Percentiles rank a stretch among this genome's conserved stretches.
Conservation (phyloP, 1,284 basidiomycete genomes). For the Pseudozyma sp. region DNA sequence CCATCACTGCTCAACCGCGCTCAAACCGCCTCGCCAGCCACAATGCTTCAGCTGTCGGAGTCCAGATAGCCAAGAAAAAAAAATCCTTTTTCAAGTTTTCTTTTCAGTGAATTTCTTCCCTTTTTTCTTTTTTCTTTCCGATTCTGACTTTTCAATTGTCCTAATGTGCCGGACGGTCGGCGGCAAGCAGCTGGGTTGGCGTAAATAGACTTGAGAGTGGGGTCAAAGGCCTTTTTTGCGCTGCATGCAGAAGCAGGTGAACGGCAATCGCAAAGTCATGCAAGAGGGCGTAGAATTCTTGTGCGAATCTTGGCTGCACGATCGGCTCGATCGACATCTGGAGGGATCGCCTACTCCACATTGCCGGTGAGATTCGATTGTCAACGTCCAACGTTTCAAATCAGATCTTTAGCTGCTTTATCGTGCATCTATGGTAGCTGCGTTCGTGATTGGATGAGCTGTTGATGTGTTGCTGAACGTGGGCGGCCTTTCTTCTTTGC, state of each 20-base stretch:
- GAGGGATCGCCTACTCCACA: too few relatives aligned
- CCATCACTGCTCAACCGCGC: neutral
- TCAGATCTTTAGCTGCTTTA: too few relatives aligned
- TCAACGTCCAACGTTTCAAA: neutral
- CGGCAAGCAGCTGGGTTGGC: too few relatives aligned
- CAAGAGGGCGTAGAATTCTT: constrained; percentile 1
- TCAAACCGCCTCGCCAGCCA: too few relatives aligned
- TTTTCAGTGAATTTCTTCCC: neutral
- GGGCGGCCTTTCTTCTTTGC: too few relatives aligned
- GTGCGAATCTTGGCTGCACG: neutral
- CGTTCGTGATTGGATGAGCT: too few relatives aligned
- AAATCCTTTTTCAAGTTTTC: neutral
- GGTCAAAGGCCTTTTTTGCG: neutral
- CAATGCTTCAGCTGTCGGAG: too few relatives aligned
- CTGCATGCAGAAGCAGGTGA: constrained; percentile 1
- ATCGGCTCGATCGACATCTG: neutral
- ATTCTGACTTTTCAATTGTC: neutral
- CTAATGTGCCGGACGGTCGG: too few relatives aligned
- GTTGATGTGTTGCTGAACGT: too few relatives aligned
- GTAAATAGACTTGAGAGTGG: too few relatives aligned
- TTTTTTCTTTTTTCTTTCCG: neutral
- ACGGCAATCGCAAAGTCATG: neutral
- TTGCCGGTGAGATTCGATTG: neutral
- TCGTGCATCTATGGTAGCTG: too few relatives aligned
- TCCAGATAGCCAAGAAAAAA: neutral